These are phyloP conservation scores for Suillus paluster DNA, from an alignment of 768 basidiomycete species.

Conservation along the genomic window DNA sequence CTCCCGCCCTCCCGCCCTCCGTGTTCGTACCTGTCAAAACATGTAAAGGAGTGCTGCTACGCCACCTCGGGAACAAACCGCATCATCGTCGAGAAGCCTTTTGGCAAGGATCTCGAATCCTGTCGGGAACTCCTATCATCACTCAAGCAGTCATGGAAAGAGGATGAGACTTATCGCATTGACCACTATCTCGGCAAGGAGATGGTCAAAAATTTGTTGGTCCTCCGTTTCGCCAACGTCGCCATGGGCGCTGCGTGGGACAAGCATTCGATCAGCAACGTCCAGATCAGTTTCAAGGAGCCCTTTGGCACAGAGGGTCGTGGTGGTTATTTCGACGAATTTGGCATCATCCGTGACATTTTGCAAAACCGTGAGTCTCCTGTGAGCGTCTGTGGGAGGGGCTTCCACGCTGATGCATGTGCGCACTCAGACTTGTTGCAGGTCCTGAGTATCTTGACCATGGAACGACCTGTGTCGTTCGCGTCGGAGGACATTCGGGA, in stretches of 20 bases:
- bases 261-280: constrained; percentile 93
- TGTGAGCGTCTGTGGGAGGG: constrained; percentile 13
- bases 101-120: constrained; percentile 92
- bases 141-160: constrained; percentile 88
- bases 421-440: constrained; percentile 79
- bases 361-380: constrained; percentile 91
- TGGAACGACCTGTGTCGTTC: constrained; percentile 99
- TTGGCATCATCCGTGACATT: constrained; percentile 97
- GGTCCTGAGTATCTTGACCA: constrained; percentile 92
- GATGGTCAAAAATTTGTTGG: constrained; percentile 99
- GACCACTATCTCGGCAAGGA: constrained; percentile 99
- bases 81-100: constrained; percentile 98
- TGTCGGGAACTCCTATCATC: constrained; percentile 76
- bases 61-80: constrained; percentile 75
- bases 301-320: constrained; percentile 99
- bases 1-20: constrained; percentile 94
- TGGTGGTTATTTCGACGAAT: constrained; percentile 99
- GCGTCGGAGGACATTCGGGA: constrained; percentile 97
- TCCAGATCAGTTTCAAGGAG: constrained; percentile 99
- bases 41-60: constrained; percentile 85
- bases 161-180: constrained; percentile 98
- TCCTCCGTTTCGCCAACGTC: constrained; percentile 93
- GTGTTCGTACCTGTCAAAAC: constrained; percentile 92
- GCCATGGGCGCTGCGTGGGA: constrained; percentile 91
- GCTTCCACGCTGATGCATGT: constrained; percentile 21